These are phyloP conservation scores for Plantago ovata DNA, from an alignment of 257 asterid genomes.

Conservation along the genomic window DNA sequence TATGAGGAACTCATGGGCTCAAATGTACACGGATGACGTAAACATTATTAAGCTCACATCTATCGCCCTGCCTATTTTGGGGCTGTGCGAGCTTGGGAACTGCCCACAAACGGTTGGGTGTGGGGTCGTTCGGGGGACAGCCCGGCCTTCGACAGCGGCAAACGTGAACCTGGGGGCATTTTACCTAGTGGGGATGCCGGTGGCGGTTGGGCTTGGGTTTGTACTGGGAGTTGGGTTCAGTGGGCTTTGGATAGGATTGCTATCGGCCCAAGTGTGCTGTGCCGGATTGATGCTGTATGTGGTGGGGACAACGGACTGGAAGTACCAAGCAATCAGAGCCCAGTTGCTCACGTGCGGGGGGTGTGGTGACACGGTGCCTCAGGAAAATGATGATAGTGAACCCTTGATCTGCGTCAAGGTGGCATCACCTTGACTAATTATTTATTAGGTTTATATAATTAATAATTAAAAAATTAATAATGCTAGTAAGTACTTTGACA, in stretches of 20 bases:
- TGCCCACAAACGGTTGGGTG: constrained; percentile 90
- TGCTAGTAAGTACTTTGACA: constrained; percentile 20
- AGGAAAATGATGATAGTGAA: constrained; percentile 34
- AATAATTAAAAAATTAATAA: no score
- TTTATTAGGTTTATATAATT: no score
- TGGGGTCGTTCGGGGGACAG: constrained; percentile 81
- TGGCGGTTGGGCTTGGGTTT: constrained; percentile 68
- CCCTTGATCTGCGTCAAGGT: constrained; percentile 58
- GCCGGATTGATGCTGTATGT: constrained; percentile 79
- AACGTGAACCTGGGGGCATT: constrained; percentile 81
- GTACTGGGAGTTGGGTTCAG: constrained; percentile 48
- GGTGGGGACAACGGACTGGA: constrained; percentile 76
- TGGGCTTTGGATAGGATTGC: constrained; percentile 82
- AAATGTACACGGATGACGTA: constrained; percentile 52
- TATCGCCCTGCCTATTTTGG: constrained; percentile 63
- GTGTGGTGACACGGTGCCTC: constrained; percentile 28
- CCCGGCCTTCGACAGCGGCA: constrained; percentile 72
- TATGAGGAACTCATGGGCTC: constrained; percentile 49
- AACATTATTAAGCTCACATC: constrained; percentile 55
- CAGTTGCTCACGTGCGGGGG: constrained; percentile 67
- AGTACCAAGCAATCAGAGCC: constrained; percentile 60
- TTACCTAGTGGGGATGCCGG: constrained; percentile 79
- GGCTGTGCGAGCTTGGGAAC: constrained; percentile 84
- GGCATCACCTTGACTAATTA: constrained; percentile 31
- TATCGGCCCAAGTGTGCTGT: constrained; percentile 73